Evolutionary conservation across 2,329 filamentous ascomycete genomes (phyloP).

Genomic region (Aureobasidium sp.): DNA sequence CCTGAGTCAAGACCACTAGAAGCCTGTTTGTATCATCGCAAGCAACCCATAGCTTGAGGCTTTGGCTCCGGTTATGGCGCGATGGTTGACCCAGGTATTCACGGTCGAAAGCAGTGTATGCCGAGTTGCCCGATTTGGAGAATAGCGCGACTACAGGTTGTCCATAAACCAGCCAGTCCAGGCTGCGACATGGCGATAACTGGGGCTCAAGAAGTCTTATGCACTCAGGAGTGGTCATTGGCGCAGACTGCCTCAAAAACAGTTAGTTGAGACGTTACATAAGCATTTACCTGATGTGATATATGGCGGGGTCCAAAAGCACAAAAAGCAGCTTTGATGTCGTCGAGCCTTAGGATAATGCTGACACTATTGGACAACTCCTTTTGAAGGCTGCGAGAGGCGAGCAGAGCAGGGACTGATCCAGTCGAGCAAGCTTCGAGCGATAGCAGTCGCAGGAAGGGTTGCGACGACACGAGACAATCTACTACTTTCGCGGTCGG

Average conservation of each 20-base stretch:
- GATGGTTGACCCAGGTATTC: background rate
- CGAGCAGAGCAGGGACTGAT: background rate
- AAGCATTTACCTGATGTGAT: background rate
- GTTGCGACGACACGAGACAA: background rate
- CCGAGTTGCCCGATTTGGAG: background rate
- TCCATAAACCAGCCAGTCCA: background rate
- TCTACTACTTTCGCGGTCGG: background rate
- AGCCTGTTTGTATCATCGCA: background rate
- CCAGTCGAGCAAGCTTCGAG: background rate
- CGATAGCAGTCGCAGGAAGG: background rate
- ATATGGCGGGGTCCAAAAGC: too few relatives aligned
- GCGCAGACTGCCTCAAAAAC: background rate
- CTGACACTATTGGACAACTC: background rate
- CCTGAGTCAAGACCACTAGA: background rate
- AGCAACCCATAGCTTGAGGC: background rate
- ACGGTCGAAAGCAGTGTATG: background rate
- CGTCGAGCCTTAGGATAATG: background rate
- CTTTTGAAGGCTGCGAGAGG: background rate
- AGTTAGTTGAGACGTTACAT: background rate
- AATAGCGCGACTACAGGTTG: constrained; percentile 3
- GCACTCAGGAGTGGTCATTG: too few relatives aligned
- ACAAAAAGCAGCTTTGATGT: too few relatives aligned
- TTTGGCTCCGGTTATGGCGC: background rate
- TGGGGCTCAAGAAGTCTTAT: background rate
- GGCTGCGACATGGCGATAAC: background rate